Evolutionary conservation across 345 rosid species (phyloP).

Genomic region (Eucalyptus regnans): DNA sequence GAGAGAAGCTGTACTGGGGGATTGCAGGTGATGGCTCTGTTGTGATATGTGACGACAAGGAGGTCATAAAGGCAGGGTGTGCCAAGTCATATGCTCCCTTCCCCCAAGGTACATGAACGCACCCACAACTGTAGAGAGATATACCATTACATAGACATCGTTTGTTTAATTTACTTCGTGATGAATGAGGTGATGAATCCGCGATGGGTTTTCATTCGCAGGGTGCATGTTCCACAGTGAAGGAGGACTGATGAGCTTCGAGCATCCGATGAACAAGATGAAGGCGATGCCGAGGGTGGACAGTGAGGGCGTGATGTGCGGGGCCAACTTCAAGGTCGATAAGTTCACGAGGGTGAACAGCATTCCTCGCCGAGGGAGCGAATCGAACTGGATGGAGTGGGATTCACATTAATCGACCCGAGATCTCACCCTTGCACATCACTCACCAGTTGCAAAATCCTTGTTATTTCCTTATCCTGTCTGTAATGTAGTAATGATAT

Average conservation of each 20-base stretch:
- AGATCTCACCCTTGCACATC: neutral
- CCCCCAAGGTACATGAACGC: constrained; percentile 31
- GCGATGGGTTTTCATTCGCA: neutral
- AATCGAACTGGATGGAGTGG: constrained; percentile 63
- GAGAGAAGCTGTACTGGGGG: constrained; percentile 76
- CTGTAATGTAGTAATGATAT: neutral
- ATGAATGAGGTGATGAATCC: neutral
- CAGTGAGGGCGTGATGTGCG: constrained; percentile 82
- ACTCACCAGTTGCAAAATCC: neutral
- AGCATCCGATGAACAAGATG: constrained; percentile 64
- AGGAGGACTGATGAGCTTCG: constrained; percentile 77
- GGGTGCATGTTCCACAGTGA: constrained; percentile 86
- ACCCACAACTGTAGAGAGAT: neutral
- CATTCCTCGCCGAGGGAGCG: constrained; percentile 87
- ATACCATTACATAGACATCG: neutral
- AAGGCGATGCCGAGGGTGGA: constrained; percentile 91
- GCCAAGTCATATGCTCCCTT: constrained; percentile 95
- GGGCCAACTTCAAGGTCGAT: constrained; percentile 86
- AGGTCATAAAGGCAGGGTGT: constrained; percentile 71
- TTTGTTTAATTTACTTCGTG: neutral
- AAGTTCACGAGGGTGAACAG: constrained; percentile 35
- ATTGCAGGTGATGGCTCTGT: constrained; percentile 81
- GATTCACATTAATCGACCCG: constrained; percentile 3
- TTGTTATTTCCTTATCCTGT: neutral
- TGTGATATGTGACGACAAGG: constrained; percentile 69